Evolutionary conservation across 176 grass and related monocot genomes (phyloP).

Genomic region (Eragrostis nindensis): DNA sequence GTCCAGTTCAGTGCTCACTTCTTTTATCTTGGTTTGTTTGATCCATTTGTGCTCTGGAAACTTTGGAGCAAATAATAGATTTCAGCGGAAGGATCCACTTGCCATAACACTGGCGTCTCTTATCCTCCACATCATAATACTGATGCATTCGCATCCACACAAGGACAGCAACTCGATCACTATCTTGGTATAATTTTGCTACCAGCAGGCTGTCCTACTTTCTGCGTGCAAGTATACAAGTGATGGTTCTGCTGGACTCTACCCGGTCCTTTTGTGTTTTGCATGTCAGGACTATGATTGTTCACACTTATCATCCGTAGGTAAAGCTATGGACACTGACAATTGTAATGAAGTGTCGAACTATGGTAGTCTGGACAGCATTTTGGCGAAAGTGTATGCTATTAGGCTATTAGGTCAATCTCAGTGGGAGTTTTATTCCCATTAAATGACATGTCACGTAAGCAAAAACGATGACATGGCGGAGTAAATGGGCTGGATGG

Average conservation of each 20-base stretch:
- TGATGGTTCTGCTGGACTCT: slow-evolving; percentile 12
- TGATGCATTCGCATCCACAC: not conserved
- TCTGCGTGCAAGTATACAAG: not conserved
- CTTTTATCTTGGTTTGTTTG: not conserved
- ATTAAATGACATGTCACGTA: too few relatives aligned
- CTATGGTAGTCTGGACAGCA: too few relatives aligned
- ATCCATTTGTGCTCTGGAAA: not conserved
- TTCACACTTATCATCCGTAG: not conserved
- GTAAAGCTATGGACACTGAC: slow-evolving; percentile 9
- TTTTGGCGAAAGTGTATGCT: too few relatives aligned
- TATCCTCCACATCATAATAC: not conserved
- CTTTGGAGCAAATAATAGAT: not conserved
- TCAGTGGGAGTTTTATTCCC: too few relatives aligned
- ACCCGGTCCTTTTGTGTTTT: not conserved
- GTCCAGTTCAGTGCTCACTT: not conserved
- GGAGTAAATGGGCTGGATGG: too few relatives aligned
- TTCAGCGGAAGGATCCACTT: not conserved
- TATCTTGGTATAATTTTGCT: not conserved
- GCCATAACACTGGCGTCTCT: not conserved
- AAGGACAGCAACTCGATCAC: not conserved
- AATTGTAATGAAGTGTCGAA: not conserved
- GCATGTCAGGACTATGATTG: slow-evolving; percentile 11
- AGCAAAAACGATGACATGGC: too few relatives aligned
- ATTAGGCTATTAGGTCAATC: too few relatives aligned
- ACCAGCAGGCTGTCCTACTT: slow-evolving; percentile 1